These are phyloP conservation scores for Mycogone perniciosa DNA, from an alignment of 2,329 filamentous ascomycete genomes.

Conservation along the genomic window DNA sequence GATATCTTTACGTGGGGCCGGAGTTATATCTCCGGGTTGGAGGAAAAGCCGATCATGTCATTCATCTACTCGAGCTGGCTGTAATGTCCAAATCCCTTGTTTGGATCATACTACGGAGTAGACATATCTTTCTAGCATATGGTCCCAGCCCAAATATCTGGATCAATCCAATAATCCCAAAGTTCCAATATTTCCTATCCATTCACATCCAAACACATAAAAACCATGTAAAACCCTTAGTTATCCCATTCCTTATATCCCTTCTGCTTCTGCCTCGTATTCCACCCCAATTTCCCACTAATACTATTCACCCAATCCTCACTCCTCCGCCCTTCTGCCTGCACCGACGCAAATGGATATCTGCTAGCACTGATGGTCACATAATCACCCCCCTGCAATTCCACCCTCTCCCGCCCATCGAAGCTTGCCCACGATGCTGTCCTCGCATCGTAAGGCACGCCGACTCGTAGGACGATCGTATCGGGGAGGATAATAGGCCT, in stretches of 20 bases:
- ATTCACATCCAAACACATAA: background rate
- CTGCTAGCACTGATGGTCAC: slow-evolving; percentile 76
- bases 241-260: slow-evolving; percentile 44
- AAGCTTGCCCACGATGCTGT: slow-evolving; percentile 96
- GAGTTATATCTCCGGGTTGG: background rate
- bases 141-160: background rate
- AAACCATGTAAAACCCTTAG: slow-evolving; percentile 12
- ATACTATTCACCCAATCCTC: slow-evolving; percentile 83
- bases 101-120: no score
- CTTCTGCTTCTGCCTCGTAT: slow-evolving; percentile 72
- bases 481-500: slow-evolving; percentile 94
- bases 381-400: slow-evolving; percentile 72
- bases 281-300: slow-evolving; percentile 73
- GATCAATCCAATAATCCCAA: background rate
- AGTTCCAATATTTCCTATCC: background rate
- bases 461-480: slow-evolving; percentile 86
- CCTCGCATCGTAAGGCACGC: slow-evolving; percentile 89
- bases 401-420: slow-evolving; percentile 83
- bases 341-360: slow-evolving; percentile 73
- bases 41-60: background rate
- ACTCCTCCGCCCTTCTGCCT: slow-evolving; percentile 60
- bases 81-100: no score
- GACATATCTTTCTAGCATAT: background rate
- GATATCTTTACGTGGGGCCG: background rate
- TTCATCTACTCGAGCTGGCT: no score